Percentiles rank a stretch among this genome's conserved stretches.
phyloP scores from a whole-genome alignment of 2,329 filamentous ascomycete genomes.

The Meredithiella fracta region DNA sequence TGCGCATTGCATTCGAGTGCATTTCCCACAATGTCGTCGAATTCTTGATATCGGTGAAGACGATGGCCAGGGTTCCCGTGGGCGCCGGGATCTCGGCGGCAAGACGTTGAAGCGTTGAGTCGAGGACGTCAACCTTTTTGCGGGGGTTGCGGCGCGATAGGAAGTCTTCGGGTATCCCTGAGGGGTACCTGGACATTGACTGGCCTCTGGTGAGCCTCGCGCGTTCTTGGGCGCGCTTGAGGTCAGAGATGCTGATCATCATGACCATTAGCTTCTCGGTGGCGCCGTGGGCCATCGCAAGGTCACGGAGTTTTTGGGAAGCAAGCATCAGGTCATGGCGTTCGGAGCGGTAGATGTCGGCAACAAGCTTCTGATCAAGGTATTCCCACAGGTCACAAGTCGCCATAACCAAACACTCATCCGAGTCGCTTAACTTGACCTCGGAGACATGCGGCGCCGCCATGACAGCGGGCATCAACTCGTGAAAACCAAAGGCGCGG shows the following conservation, averaged over 20 bases:
- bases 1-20: constrained; percentile 86
- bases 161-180: constrained; percentile 49
- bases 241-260: constrained; percentile 84
- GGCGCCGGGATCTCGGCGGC: constrained; percentile 85
- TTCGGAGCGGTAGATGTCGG: constrained; percentile 79
- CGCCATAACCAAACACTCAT: constrained; percentile 85
- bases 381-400: constrained; percentile 94
- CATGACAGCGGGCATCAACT: constrained; percentile 82
- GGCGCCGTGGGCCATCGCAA: constrained; percentile 89
- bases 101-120: constrained; percentile 73
- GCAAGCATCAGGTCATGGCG: constrained; percentile 84
- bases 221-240: constrained; percentile 67
- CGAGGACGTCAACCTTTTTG: constrained; percentile 46
- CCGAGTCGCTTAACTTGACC: constrained; percentile 64
- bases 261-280: constrained; percentile 97
- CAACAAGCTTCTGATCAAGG: constrained; percentile 72
- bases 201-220: constrained; percentile 58
- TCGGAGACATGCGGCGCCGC: constrained; percentile 74
- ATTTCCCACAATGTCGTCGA: constrained; percentile 94
- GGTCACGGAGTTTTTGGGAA: constrained; percentile 81
- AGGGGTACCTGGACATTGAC: constrained; percentile 72
- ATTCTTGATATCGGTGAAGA: constrained; percentile 98
- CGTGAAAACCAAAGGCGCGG: constrained; percentile 84
- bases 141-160: constrained; percentile 47
- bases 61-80: constrained; percentile 76